Base-by-base conservation (phyloP, 805 yeast species). In the Teunomyces tritomae region DNA sequence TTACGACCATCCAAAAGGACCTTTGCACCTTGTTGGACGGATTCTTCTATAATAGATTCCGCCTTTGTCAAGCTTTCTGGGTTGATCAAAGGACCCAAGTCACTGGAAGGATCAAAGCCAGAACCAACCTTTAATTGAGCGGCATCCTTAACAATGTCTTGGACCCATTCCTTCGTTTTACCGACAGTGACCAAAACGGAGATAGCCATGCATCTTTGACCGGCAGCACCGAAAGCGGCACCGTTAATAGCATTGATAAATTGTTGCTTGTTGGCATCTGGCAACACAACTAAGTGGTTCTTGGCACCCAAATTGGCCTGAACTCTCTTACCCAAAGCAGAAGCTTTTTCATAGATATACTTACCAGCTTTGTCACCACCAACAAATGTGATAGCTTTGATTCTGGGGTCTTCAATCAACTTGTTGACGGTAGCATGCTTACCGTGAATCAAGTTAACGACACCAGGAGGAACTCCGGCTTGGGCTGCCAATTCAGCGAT, bases 151-250 rank as follows among this genome's bases (percentile, higher is more conserved):
- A 80, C 78, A 43, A 85, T 74, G 44, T 84, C 89, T 36, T 68
- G 57, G 45, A 85, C 67, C 87, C 89, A 84, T 52, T 76, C 77
- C 60, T 75, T 75, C 51, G 87, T 74, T 51, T 76, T 73, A 35
- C 90, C 90, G 20, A 86, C 89, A 14, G 88, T 79, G 44, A 85
- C 87, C 52, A 86, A 72, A 30, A 83, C 87, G 17, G 87, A 83
- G 45, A 86, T 81, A 8, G 89, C 87, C 87, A 85, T 82, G 69
- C 92, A 85, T 62, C 90, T 80, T 74, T 85, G 92, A 52, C 91
- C 92, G 14, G 91, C 90, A 44, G 91, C 90, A 28, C 91, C 89
- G 65, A 85, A 85, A 20, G 89, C 87, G 46, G 91, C 89, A 43
- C 89, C 86, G 49, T 76, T 82, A 42, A 85, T 70, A 47, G 87